phyloP scores from a whole-genome alignment of 768 basidiomycete genomes.

The Termitomyces sp. region DNA sequence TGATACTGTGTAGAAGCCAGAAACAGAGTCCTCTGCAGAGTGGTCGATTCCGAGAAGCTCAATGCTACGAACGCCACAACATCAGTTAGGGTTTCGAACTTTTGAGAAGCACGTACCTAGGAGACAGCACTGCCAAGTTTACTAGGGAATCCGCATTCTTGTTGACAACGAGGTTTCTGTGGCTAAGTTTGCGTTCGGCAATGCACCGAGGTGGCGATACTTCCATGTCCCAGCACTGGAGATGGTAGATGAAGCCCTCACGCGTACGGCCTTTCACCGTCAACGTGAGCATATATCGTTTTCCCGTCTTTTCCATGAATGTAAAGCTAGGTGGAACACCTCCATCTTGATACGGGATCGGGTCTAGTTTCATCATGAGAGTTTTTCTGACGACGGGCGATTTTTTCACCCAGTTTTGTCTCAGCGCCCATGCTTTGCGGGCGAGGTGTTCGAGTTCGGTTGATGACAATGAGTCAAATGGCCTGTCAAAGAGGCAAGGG shows the following conservation, averaged over 20 bases:
- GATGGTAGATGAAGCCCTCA: conserved; percentile 20
- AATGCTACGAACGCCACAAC: conserved; percentile 22
- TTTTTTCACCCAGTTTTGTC: conserved; percentile 43
- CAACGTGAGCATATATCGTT: conserved; percentile 43
- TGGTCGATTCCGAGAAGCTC: conserved; percentile 37
- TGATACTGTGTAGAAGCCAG: conserved; percentile 27
- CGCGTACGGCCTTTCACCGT: conserved; percentile 15
- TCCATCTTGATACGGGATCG: conserved; percentile 22
- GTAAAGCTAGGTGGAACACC: conserved; percentile 31
- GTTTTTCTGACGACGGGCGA: conserved; percentile 26
- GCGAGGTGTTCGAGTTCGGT: conserved; percentile 39
- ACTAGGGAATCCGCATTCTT: conserved; percentile 25
- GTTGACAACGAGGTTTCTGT: conserved; percentile 44
- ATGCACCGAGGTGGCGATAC: conserved; percentile 29
- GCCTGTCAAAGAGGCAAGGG: conserved; percentile 27
- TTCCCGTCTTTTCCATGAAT: conserved; percentile 38
- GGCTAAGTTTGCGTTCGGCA: conserved; percentile 30
- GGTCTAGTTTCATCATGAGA: conserved; percentile 14
- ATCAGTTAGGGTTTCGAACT: not conserved
- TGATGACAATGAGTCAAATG: conserved; percentile 30
- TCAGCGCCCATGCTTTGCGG: conserved; percentile 33
- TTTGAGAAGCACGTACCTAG: conserved; percentile 23
- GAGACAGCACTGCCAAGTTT: conserved; percentile 36
- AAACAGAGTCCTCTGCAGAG: conserved; percentile 25
- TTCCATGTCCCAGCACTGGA: conserved; percentile 57